Evolutionary conservation across 2,329 filamentous ascomycete species (phyloP).

Genomic region (Aspergillus ochraceoroseus): DNA sequence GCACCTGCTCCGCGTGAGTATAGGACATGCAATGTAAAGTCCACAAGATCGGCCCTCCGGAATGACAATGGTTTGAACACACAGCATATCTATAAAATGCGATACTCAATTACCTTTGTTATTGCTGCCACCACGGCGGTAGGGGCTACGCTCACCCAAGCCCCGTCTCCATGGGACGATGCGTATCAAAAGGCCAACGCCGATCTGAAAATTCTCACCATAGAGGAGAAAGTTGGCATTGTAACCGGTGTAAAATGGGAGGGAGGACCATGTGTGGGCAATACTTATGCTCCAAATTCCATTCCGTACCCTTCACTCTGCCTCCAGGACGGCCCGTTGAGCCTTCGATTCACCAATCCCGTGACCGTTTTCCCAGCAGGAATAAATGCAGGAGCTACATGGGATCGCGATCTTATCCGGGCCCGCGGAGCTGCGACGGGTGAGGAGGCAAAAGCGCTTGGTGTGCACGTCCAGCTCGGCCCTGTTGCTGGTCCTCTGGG

Average conservation of each 20-base stretch:
- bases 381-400: slow-evolving; percentile 45
- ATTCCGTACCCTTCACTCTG: slow-evolving; percentile 33
- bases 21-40: no score
- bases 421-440: slow-evolving; percentile 52
- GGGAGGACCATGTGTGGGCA: slow-evolving; percentile 32
- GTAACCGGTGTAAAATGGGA: slow-evolving; percentile 30
- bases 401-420: slow-evolving; percentile 54
- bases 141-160: neutral
- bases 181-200: slow-evolving; percentile 14
- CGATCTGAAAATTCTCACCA: slow-evolving; percentile 16
- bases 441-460: slow-evolving; percentile 41
- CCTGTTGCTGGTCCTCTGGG: slow-evolving; percentile 42
- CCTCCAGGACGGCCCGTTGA: slow-evolving; percentile 33
- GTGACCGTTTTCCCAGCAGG: slow-evolving; percentile 44
- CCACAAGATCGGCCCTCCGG: no score
- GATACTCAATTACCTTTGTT: neutral
- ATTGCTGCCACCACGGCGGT: neutral
- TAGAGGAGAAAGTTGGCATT: slow-evolving; percentile 28
- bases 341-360: slow-evolving; percentile 42
- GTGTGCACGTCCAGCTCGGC: slow-evolving; percentile 33
- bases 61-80: no score
- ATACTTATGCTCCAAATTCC: slow-evolving; percentile 27
- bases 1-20: no score
- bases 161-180: slow-evolving; percentile 12
- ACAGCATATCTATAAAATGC: slow-evolving; percentile 7